Conservation (phyloP, 441 rosid genomes). For the Pelargonium australe region DNA sequence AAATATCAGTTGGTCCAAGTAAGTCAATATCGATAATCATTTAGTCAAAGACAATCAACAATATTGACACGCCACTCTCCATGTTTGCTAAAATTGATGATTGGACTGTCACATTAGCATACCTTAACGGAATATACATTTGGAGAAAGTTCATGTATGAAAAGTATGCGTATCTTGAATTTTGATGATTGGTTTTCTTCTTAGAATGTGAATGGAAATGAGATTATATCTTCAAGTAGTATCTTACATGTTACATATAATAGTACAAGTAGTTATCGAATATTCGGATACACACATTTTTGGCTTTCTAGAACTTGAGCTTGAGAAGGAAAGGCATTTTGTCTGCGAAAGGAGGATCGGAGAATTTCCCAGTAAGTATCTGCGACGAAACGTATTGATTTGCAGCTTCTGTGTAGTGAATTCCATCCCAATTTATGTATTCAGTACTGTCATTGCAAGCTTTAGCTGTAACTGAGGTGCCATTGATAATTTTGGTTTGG, state of each 20-base stretch:
- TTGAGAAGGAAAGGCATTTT: constrained; percentile 74
- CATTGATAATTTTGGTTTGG: constrained; percentile 65
- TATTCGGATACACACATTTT: neutral
- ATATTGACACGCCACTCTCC: no score
- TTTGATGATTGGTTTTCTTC: no score
- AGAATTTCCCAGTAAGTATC: constrained; percentile 68
- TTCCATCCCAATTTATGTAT: constrained; percentile 89
- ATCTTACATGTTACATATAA: constrained; percentile 4
- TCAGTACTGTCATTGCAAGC: constrained; percentile 76
- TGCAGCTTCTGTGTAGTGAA: constrained; percentile 90
- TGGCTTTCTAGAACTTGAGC: constrained; percentile 49
- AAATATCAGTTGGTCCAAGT: no score
- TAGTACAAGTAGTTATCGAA: neutral
- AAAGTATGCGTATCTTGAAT: no score
- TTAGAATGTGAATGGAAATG: no score
- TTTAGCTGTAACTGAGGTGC: constrained; percentile 48
- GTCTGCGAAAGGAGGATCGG: constrained; percentile 75
- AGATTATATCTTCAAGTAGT: constrained; percentile 9
- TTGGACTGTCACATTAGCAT: no score
- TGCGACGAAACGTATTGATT: constrained; percentile 64
- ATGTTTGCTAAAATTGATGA: no score
- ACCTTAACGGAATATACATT: no score
- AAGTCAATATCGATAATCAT: no score
- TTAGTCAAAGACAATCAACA: no score
- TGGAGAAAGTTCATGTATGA: no score